Evolutionary conservation across 257 asterid species (phyloP).

Genomic region (Lithospermum erythrorhizon): DNA sequence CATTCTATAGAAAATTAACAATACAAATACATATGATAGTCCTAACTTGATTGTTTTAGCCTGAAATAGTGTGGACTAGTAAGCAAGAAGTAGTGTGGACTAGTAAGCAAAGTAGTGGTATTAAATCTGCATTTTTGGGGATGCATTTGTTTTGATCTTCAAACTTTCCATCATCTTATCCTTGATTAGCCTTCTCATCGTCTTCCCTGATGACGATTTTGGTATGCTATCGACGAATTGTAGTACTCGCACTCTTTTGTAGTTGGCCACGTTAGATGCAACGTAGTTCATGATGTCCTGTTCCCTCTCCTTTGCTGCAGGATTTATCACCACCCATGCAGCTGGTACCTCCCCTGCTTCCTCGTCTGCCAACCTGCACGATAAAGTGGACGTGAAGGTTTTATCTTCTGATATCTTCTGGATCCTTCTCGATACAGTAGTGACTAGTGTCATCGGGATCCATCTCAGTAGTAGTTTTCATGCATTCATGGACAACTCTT

Average conservation of each 20-base stretch:
- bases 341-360: conserved; percentile 85
- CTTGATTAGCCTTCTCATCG: conserved; percentile 70
- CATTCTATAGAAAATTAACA: too few species aligned
- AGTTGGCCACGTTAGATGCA: conserved; percentile 55
- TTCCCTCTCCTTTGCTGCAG: conserved; percentile 43
- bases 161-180: conserved; percentile 38
- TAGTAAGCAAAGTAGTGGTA: not conserved
- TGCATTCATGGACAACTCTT: not conserved
- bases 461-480: not conserved
- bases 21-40: not conserved
- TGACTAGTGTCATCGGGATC: too few species aligned
- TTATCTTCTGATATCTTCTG: too few species aligned
- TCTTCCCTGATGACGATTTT: conserved; percentile 84
- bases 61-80: too few species aligned
- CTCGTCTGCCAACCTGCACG: conserved; percentile 52
- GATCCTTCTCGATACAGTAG: too few species aligned
- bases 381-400: not conserved
- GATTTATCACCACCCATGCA: conserved; percentile 68
- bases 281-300: conserved; percentile 62
- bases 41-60: too few species aligned
- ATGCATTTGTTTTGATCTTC: conserved; percentile 1
- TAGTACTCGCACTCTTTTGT: conserved; percentile 50
- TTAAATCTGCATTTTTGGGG: not conserved
- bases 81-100: not conserved
- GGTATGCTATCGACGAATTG: conserved; percentile 73